Conservation (phyloP, 176 grass and related monocot species). For the Puya raimondii region DNA sequence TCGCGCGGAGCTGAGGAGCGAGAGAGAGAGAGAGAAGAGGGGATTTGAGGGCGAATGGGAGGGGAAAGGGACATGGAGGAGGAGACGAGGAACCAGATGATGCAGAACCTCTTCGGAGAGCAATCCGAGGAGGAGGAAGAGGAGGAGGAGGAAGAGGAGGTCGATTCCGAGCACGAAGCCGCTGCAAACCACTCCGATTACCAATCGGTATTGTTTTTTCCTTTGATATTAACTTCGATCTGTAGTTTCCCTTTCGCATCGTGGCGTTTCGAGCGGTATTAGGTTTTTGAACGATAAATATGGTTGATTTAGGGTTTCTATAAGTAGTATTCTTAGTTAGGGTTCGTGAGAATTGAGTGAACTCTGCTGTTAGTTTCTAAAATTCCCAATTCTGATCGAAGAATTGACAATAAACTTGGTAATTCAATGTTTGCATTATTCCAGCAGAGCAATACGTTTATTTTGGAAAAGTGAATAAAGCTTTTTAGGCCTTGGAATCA, state of each 20-base stretch:
- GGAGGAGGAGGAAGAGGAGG: conserved; percentile 13
- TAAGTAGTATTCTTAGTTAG: neutral
- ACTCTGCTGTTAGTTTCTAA: neutral
- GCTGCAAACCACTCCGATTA: conserved; percentile 37
- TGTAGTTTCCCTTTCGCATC: conserved; percentile 14
- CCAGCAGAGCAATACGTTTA: too few species aligned
- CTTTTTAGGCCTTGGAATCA: too few species aligned
- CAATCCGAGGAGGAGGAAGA: conserved; percentile 85
- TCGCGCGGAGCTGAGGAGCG: neutral
- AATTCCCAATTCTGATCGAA: too few species aligned
- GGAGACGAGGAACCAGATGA: conserved; percentile 81
- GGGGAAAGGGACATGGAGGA: conserved; percentile 26
- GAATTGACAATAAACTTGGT: too few species aligned
- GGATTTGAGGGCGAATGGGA: neutral
- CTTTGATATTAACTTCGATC: neutral
- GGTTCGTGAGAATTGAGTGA: neutral
- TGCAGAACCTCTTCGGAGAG: conserved; percentile 96
- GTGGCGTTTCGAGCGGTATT: conserved; percentile 17
- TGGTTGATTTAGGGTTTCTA: neutral
- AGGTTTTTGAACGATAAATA: conserved; percentile 16
- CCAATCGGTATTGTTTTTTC: conserved; percentile 21
- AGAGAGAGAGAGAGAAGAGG: neutral
- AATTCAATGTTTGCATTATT: too few species aligned
- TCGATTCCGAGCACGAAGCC: conserved; percentile 41
- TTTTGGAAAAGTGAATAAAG: too few species aligned